phyloP scores from a whole-genome alignment of 495 filamentous ascomycete genomes.

The Peziza echinospora region DNA sequence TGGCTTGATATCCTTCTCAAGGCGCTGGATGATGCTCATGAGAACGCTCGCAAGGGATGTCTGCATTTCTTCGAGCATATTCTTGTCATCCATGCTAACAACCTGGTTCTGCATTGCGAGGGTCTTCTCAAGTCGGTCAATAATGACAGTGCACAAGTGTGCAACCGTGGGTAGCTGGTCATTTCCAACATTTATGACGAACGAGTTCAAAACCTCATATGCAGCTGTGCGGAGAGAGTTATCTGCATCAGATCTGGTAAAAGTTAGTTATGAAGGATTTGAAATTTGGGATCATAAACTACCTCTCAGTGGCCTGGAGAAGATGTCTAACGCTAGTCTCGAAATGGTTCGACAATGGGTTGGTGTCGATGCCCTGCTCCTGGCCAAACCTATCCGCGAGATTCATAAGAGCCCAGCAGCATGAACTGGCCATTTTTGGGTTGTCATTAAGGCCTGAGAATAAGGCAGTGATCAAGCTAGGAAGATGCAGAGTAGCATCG shows the following conservation, averaged over 20 bases:
- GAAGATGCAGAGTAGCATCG: conserved; percentile 59
- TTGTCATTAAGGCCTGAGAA: conserved; percentile 78
- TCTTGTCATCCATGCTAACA: conserved; percentile 85
- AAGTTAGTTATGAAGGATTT: conserved; percentile 11
- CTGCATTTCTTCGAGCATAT: conserved; percentile 91
- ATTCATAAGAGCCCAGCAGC: conserved; percentile 99
- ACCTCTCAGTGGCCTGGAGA: conserved; percentile 63
- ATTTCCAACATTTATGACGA: conserved; percentile 70
- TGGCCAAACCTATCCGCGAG: conserved; percentile 85
- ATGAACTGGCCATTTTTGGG: conserved; percentile 90
- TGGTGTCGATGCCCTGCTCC: conserved; percentile 37
- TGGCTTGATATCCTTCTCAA: conserved; percentile 77
- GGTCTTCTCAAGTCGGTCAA: conserved; percentile 77
- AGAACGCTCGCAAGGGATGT: conserved; percentile 80
- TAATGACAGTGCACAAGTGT: conserved; percentile 55
- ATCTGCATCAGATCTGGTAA: conserved; percentile 46
- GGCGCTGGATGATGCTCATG: conserved; percentile 71
- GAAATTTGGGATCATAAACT: conserved; percentile 4
- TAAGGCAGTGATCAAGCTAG: conserved; percentile 62
- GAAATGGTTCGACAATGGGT: conserved; percentile 78
- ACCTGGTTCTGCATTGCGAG: conserved; percentile 82
- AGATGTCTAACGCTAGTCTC: conserved; percentile 73
- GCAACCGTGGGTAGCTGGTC: conserved; percentile 67
- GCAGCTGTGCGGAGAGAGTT: conserved; percentile 87
- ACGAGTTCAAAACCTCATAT: conserved; percentile 92